Conservation (phyloP, 169 alveolate species). For the Plasmodium cynomolgi region DNA sequence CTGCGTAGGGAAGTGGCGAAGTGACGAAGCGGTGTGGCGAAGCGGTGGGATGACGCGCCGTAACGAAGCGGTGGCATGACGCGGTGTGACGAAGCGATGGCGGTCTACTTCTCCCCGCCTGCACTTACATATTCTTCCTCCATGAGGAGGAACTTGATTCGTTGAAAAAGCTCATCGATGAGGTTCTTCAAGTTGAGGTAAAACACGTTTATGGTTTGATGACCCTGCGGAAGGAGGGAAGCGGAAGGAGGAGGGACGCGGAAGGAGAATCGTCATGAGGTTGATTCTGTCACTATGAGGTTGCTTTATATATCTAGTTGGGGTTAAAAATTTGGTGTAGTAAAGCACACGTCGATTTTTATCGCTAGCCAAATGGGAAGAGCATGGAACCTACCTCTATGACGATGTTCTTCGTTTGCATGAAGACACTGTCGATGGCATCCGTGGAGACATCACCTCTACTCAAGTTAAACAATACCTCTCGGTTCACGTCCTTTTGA, state of each 20-base stretch:
- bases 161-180: constrained; percentile 44
- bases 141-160: constrained; percentile 25
- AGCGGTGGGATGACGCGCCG: not conserved
- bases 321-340: not conserved
- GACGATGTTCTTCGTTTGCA: constrained; percentile 54
- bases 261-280: not conserved
- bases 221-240: constrained; percentile 37
- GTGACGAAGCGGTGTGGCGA: not conserved
- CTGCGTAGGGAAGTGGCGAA: not conserved
- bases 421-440: constrained; percentile 56
- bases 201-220: constrained; percentile 35
- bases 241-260: not conserved
- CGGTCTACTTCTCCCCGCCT: not conserved
- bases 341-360: too few relatives aligned
- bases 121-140: constrained; percentile 45
- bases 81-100: not conserved
- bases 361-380: not conserved
- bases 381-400: constrained; percentile 21
- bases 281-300: not conserved
- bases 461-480: constrained; percentile 25
- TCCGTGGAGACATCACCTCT: constrained; percentile 43
- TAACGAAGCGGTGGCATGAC: not conserved
- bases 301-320: not conserved
- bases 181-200: constrained; percentile 37
- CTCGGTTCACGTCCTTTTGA: constrained; percentile 9